Evolutionary conservation across 768 basidiomycete genomes (phyloP), one percentile per base, ranked within the genome.

Genomic region (Panaeolus cyanescens): DNA sequence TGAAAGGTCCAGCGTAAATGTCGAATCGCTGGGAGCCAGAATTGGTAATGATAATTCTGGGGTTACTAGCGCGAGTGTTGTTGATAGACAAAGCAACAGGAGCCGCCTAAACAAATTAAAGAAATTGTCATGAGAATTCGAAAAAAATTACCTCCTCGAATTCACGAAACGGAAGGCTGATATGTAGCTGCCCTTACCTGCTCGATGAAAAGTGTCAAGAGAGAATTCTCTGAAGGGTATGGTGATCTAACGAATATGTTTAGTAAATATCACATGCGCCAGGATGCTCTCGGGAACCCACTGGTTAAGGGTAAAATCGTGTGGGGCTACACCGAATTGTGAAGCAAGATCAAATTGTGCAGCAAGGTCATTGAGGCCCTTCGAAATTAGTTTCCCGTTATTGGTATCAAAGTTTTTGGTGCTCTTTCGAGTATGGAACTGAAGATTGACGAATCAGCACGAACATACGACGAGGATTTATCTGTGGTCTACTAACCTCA

Each of bases 321-420:
- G 85, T 1, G 94, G 93, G 0, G 92, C 87, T 30, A 77, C 85
- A 5, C 94, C 94, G 62, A 87, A 93, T 7, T 76, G 64, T 62
- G 80, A 81, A 36, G 77, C 75, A 31, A 97, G 76, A 67, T 94
- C 82, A 68, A 91, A 94, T 33, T 68, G 72, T 54, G 76, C 62
- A 0, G 86, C 80, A 22, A 93, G 80, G 6, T 77, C 65, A 19
- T 79, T 71, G 33, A 95, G 75, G 13, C 85, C 85, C 1, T 70
- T 25, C 2, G 86, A 88, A 68, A 94, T 88, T 5, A 54, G 58
- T 20, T 68, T 65, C 0, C 92, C 91, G 8, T 68, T 40, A 0
- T 53, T 1, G 0, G 92, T 94, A 67, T 93, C 88, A 64, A 95
- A 93, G 2, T 76, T 76, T 9, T 67, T 57, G 58, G 80, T 79